Evolutionary conservation across 225 moss, liverwort and hornwort genomes (phyloP), one percentile per base, ranked within the genome.

Genomic region (Straminergon stramineum): DNA sequence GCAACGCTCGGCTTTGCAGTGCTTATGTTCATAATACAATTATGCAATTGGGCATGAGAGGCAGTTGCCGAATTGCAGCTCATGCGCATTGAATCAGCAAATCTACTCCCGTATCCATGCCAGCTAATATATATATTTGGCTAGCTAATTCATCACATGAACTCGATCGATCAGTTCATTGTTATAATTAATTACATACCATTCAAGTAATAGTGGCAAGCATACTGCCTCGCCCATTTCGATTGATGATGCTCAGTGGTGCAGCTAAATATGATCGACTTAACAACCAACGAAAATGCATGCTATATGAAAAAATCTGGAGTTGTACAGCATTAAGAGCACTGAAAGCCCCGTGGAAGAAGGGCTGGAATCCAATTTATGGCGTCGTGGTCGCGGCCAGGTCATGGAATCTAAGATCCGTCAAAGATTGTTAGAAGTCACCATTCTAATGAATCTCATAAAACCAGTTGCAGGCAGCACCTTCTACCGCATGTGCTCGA

Each of bases 341-440:
- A 73, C 35, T 88, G 74, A 81, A 89, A 37, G 85, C 56, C 34
- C 75, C 83, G 63, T 73, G 69, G 83, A 84, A 51, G 84, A 26
- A 57, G 75, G 66, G 7, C 65, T 51, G 66, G 66, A 79, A 51
- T 84, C 37, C 84, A 84, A 79, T 79, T 83, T 61, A 81, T 75
- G 81, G 67, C 88, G 65, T 70, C 85, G 82, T 88, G 75, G 24
- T 81, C 11, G 39, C 81, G 81, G 75, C 75, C 83, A 78, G 79
- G 79, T 83, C 75, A 75, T 84, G 80, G 80, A 84, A 61, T 45
- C 79, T 55, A 43, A 84, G 87, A 89, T 86, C 86, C 83, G 88
- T 89, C 92, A 79, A 90, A 89, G 89, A 89, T 92, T 86, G 63
- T 84, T 26, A 62, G 79, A 90, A 92, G 92, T 69, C 85, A 57